Evolutionary conservation across 345 rosid species (phyloP).

Genomic region (Eucalyptus marginata): DNA sequence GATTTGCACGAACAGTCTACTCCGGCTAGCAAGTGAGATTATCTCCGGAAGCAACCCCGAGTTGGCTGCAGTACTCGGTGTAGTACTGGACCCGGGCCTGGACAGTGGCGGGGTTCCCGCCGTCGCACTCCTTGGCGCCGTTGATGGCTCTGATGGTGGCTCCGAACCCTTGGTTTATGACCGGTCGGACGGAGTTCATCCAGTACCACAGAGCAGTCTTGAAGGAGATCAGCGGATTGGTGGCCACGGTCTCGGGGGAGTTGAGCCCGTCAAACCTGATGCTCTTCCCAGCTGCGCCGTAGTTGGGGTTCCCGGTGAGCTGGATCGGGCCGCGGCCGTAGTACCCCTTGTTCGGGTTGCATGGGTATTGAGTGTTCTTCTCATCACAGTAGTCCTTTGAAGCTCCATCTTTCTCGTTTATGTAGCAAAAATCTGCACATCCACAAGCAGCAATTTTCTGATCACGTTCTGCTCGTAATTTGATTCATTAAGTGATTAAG

Average conservation of each 20-base stretch:
- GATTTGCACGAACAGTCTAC: not conserved
- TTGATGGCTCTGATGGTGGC: conserved; percentile 57
- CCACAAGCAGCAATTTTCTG: not conserved
- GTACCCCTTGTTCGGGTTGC: conserved; percentile 41
- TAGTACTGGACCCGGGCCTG: conserved; percentile 34
- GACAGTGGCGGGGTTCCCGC: conserved; percentile 21
- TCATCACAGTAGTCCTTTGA: conserved; percentile 30
- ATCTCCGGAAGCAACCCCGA: conserved; percentile 40
- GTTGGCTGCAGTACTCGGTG: conserved; percentile 29
- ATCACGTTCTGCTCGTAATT: not conserved
- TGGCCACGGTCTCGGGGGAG: conserved; percentile 51
- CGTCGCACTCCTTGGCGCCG: conserved; percentile 39
- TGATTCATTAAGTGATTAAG: not conserved
- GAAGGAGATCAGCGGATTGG: conserved; percentile 38
- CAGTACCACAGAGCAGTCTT: conserved; percentile 67
- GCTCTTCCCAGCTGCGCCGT: conserved; percentile 44
- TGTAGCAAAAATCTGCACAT: conserved; percentile 40
- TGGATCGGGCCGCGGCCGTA: conserved; percentile 60
- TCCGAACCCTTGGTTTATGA: conserved; percentile 49
- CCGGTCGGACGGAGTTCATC: conserved; percentile 38
- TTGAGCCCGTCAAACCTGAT: conserved; percentile 39
- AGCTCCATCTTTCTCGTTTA: conserved; percentile 44
- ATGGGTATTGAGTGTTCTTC: conserved; percentile 28
- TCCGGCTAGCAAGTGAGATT: conserved; percentile 37
- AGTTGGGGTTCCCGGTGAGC: conserved; percentile 61